phyloP scores from a whole-genome alignment of 2,329 filamentous ascomycete species.

The Paecilomyces niveus region DNA sequence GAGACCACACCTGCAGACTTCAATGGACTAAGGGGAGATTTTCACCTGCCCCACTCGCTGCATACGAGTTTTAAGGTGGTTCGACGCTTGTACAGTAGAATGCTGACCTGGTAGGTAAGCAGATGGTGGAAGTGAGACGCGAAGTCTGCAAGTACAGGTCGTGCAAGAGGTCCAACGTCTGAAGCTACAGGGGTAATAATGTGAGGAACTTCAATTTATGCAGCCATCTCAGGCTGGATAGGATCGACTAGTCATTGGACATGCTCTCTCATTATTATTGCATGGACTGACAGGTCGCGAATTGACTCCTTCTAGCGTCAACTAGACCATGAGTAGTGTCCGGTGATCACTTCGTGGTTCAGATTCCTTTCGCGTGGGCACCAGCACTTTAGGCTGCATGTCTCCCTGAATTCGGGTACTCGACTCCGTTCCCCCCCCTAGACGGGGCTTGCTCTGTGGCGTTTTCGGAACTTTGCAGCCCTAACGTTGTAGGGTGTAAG shows the following conservation, averaged over 20 bases:
- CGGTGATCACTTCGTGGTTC: background rate
- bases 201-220: background rate
- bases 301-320: background rate
- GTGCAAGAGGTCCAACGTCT: background rate
- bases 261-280: background rate
- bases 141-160: background rate
- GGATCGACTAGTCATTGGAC: background rate
- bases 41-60: background rate
- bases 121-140: background rate
- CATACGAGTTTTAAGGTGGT: background rate
- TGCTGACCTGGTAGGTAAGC: background rate
- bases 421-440: background rate
- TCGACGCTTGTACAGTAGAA: background rate
- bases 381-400: background rate
- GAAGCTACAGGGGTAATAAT: background rate
- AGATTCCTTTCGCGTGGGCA: background rate
- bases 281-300: background rate
- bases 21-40: background rate
- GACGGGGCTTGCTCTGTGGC: background rate
- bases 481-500: background rate
- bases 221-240: background rate
- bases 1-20: background rate
- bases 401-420: background rate
- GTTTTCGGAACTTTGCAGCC: background rate
- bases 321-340: background rate